Evolutionary conservation across 2,329 filamentous ascomycete species (phyloP).

Genomic region (Colletotrichum endophyticum): DNA sequence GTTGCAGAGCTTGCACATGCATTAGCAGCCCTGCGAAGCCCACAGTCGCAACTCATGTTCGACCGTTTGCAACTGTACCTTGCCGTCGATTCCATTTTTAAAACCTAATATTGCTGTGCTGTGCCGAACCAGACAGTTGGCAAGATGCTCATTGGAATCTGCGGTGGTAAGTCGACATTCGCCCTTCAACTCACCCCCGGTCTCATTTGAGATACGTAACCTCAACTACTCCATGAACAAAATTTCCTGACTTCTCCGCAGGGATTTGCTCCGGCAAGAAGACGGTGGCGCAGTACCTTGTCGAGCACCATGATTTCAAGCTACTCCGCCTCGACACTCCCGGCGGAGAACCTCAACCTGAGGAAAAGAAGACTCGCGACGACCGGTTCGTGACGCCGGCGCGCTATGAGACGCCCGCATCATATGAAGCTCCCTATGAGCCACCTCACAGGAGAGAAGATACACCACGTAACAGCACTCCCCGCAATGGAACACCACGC

Average conservation of each 20-base stretch:
- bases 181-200: background rate
- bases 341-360: background rate
- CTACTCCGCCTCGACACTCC: conserved; percentile 63
- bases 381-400: background rate
- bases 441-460: background rate
- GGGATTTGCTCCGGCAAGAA: conserved; percentile 94
- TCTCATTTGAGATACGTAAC: conserved; percentile 18
- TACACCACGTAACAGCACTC: background rate
- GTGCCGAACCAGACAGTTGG: background rate
- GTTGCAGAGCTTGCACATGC: background rate
- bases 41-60: background rate
- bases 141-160: conserved; percentile 78
- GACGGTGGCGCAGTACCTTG: conserved; percentile 86
- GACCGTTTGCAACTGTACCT: background rate
- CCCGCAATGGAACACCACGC: background rate
- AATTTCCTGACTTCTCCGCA: conserved; percentile 36
- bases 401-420: background rate
- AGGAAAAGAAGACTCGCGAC: background rate
- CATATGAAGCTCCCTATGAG: background rate
- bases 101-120: background rate
- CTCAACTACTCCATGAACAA: background rate
- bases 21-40: background rate
- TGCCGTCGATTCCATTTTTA: background rate
- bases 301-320: conserved; percentile 82
- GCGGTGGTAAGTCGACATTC: conserved; percentile 61